phyloP scores from a whole-genome alignment of 495 filamentous ascomycete species.

The Paragyromitra xinjiangensis region DNA sequence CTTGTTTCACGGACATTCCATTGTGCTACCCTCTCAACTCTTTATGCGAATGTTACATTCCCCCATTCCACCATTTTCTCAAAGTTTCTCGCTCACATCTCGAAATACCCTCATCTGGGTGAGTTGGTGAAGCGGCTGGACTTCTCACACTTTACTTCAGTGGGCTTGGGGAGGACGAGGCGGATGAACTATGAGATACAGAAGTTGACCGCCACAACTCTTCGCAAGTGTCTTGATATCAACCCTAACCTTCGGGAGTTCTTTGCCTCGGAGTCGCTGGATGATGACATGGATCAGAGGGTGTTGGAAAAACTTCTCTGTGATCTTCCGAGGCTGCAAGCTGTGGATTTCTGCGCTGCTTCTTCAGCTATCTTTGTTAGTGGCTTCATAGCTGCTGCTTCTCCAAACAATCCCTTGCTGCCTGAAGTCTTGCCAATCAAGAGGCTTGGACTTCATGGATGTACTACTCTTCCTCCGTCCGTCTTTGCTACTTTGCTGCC shows the following conservation, averaged over 20 bases:
- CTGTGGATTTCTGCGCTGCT: slow-evolving; percentile 82
- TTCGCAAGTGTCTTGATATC: slow-evolving; percentile 77
- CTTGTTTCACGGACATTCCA: slow-evolving; percentile 79
- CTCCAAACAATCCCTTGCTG: slow-evolving; percentile 59
- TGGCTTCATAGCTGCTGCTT: slow-evolving; percentile 64
- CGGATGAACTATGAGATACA: slow-evolving; percentile 81
- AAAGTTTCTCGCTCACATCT: slow-evolving; percentile 79
- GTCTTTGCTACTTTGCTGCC: slow-evolving; percentile 77
- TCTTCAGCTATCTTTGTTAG: slow-evolving; percentile 74
- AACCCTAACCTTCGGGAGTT: slow-evolving; percentile 82
- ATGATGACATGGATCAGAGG: slow-evolving; percentile 75
- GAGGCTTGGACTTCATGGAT: slow-evolving; percentile 82
- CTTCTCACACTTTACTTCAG: slow-evolving; percentile 88
- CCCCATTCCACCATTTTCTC: slow-evolving; percentile 87
- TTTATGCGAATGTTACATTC: slow-evolving; percentile 85
- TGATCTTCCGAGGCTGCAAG: slow-evolving; percentile 71
- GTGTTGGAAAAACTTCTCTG: slow-evolving; percentile 77
- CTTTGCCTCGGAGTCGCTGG: slow-evolving; percentile 81
- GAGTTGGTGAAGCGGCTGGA: slow-evolving; percentile 83
- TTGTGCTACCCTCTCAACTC: slow-evolving; percentile 75
- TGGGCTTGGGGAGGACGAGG: slow-evolving; percentile 79
- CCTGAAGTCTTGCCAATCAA: slow-evolving; percentile 68
- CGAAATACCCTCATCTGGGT: slow-evolving; percentile 74
- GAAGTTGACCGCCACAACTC: slow-evolving; percentile 79
- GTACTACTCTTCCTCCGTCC: slow-evolving; percentile 73